Percentiles rank a stretch among this genome's conserved stretches.
phyloP scores from a whole-genome alignment of 768 basidiomycete genomes.

The Hericium rajendrae region DNA sequence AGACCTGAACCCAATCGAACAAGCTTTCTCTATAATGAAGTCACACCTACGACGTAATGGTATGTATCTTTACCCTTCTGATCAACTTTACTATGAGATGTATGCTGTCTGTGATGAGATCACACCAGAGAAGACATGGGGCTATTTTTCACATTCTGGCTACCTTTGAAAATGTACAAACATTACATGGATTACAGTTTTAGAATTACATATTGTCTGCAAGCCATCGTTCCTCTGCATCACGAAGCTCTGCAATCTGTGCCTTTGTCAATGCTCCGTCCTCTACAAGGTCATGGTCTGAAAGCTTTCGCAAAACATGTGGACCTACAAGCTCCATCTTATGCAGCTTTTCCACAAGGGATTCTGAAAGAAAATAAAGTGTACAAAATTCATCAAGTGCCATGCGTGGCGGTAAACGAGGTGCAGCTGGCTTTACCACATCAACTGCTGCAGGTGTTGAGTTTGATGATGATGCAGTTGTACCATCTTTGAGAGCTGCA shows the following conservation, averaged over 20 bases:
- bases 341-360: not conserved
- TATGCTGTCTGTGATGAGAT: slow-evolving; percentile 5
- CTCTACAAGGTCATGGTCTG: not conserved
- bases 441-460: no score
- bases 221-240: not conserved
- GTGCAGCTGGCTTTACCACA: no score
- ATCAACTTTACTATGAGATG: slow-evolving; percentile 6
- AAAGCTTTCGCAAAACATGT: not conserved
- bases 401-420: no score
- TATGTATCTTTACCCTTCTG: not conserved
- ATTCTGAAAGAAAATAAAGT: no score
- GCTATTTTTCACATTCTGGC: slow-evolving; percentile 14
- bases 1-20: slow-evolving; percentile 24
- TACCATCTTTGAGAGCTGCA: no score
- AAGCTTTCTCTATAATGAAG: slow-evolving; percentile 21
- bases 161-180: not conserved
- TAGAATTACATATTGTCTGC: not conserved
- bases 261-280: not conserved
- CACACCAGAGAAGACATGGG: slow-evolving; percentile 7
- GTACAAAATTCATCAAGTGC: no score
- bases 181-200: not conserved
- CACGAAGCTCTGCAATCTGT: not conserved
- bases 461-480: no score
- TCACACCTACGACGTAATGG: slow-evolving; percentile 7
- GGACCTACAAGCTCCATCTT: not conserved